Base-by-base conservation (phyloP, 176 grass and related monocot genomes). In the Ensete glaucum region DNA sequence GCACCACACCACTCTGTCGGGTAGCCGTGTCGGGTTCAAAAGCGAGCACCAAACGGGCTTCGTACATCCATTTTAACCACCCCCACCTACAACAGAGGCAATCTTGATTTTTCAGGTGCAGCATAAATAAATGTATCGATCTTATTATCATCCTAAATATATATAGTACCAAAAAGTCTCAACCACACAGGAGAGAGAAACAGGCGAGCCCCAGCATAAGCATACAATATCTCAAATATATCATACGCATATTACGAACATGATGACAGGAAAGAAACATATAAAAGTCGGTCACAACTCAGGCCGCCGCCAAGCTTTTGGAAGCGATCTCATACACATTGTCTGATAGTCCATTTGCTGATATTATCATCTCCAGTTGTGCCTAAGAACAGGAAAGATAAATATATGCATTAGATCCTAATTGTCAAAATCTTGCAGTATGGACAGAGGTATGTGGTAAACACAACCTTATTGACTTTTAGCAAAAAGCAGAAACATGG, bases 291-390 rank as follows among this genome's bases (percentile, higher is more conserved):
- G 24, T 56, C 7, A 24, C 4, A 20, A 62, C 66, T 79, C 83
- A 98, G 74, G 71, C 88, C 54, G 86, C 88, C 54, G 84, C 88
- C 90, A 98, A 82, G 57, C 95, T 98, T 54, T 98, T 93, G 0
- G 88, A 91, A 77, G 90, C 88, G 58, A 98, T 93, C 86, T 98
- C 94, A 59, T 87, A 93, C 22, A 98, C 94, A 49, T 98, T 98
- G 17, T 98, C 94, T 3, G 94, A 98, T 6, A 98, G 82, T n/a
- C 94, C 94, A 78, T 91, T 94, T 53, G 84, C 88, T n/a, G 90
- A 94, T 53, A 99, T 75, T 24, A 94, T 89, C 95, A 84, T 89
- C 78, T 94, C 90, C 78, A 99, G 65, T 78, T 99, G 95, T 49
- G 90, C 84, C 95, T 94, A 77, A 74, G 1, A 71, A 81, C 69